A percentile compares a stretch with the other conserved stretches of the same genome.
Evolutionary conservation across 2,329 filamentous ascomycete genomes (phyloP).

Genomic region (Alternaria sp.): DNA sequence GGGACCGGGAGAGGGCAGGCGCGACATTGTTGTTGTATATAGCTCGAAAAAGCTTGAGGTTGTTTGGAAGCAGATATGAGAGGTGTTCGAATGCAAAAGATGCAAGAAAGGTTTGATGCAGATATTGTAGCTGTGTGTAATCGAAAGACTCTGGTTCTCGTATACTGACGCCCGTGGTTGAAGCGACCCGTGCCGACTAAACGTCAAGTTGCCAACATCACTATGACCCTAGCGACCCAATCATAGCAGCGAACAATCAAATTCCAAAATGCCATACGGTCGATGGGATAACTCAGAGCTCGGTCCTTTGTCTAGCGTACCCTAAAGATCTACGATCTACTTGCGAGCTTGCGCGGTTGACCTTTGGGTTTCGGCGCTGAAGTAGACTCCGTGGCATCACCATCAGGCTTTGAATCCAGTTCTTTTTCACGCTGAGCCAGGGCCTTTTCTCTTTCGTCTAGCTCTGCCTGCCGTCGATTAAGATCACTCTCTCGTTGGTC

Average conservation of each 20-base stretch:
- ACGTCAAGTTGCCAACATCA: neutral
- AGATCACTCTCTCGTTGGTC: constrained; percentile 1
- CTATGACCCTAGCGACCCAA: neutral
- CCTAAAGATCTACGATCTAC: neutral
- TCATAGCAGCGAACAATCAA: neutral
- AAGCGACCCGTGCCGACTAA: neutral
- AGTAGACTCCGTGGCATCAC: neutral
- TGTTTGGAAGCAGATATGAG: neutral
- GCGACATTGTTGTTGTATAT: neutral
- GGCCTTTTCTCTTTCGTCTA: constrained; percentile 7
- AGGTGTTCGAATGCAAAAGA: neutral
- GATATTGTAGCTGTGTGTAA: neutral
- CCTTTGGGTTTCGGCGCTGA: constrained; percentile 3
- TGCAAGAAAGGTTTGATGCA: neutral
- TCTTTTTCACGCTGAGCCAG: constrained; percentile 4
- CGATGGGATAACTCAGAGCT: neutral
- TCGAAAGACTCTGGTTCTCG: neutral
- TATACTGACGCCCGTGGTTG: neutral
- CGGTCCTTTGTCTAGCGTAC: neutral
- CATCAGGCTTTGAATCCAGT: neutral
- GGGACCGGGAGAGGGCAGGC: too few species aligned
- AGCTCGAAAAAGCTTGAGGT: neutral
- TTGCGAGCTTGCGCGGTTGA: constrained; percentile 20
- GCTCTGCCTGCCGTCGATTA: constrained; percentile 4
- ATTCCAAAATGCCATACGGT: neutral